Percentiles rank a stretch among this genome's conserved stretches.
Conservation (phyloP, 768 basidiomycete species). For the Leccinum incarnatum region DNA sequence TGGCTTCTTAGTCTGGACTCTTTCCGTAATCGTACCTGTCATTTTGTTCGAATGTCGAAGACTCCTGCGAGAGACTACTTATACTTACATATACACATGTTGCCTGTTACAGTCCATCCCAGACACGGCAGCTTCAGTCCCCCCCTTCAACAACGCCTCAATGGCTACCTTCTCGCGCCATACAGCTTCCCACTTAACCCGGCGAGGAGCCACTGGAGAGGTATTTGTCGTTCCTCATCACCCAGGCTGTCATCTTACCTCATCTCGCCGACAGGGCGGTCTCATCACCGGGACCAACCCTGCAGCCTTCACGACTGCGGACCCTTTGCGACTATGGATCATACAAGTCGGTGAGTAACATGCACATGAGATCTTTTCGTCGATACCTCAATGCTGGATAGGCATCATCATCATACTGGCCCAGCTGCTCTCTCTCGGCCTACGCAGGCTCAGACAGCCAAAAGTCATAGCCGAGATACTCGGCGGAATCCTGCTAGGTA, state of each 20-base stretch:
- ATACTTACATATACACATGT: background rate
- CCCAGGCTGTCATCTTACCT: background rate
- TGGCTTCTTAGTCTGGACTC: too few species aligned
- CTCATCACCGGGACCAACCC: slow-evolving; percentile 76
- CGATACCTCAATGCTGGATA: slow-evolving; percentile 24
- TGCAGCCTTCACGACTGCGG: slow-evolving; percentile 54
- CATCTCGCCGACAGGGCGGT: slow-evolving; percentile 53
- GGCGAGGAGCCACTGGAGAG: slow-evolving; percentile 25
- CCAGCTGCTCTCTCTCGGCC: slow-evolving; percentile 65
- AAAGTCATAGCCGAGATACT: slow-evolving; percentile 82
- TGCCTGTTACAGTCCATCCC: background rate
- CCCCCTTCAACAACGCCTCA: background rate
- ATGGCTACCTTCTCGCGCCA: slow-evolving; percentile 47
- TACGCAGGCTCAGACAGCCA: slow-evolving; percentile 81
- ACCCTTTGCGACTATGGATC: slow-evolving; percentile 77
- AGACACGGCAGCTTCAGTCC: background rate
- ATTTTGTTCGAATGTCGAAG: too few species aligned
- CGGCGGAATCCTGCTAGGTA: slow-evolving; percentile 80
- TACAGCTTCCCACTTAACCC: slow-evolving; percentile 23
- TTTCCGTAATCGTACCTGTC: background rate
- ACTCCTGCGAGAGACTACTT: background rate
- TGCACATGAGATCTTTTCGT: background rate
- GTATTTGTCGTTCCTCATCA: slow-evolving; percentile 3
- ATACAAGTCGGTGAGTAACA: slow-evolving; percentile 65
- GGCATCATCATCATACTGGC: slow-evolving; percentile 83